phyloP scores from a whole-genome alignment of 441 rosid species.

The Adansonia grandidieri region DNA sequence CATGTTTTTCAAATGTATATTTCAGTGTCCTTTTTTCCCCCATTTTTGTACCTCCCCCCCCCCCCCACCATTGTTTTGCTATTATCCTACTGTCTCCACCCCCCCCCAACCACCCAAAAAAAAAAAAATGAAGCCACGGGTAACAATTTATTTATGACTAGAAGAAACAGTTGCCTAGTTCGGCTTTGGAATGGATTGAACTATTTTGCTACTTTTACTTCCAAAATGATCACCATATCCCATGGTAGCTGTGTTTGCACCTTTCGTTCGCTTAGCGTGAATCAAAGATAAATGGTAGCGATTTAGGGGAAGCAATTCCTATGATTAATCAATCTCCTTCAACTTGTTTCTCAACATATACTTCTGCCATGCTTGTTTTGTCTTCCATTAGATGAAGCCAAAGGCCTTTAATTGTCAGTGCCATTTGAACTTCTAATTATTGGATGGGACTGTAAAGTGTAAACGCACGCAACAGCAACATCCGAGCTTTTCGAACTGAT shows the following conservation, averaged over 20 bases:
- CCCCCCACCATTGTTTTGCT: neutral
- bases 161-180: neutral
- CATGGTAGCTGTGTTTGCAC: neutral
- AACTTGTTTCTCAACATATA: neutral
- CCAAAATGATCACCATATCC: neutral
- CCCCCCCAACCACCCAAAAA: neutral
- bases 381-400: neutral
- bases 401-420: too few relatives aligned
- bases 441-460: too few relatives aligned
- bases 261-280: too few relatives aligned
- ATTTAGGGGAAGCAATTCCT: neutral
- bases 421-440: too few relatives aligned
- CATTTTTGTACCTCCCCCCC: neutral
- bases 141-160: conserved; percentile 10
- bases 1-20: conserved; percentile 37
- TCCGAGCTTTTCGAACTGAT: too few relatives aligned
- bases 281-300: neutral
- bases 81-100: neutral
- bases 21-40: neutral
- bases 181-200: conserved; percentile 20
- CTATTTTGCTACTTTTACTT: neutral
- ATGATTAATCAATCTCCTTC: neutral
- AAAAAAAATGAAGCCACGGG: conserved; percentile 23
- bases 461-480: too few relatives aligned
- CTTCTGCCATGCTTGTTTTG: neutral